Base-by-base conservation (phyloP, 805 yeast species). In the Teunomyces tritomae region DNA sequence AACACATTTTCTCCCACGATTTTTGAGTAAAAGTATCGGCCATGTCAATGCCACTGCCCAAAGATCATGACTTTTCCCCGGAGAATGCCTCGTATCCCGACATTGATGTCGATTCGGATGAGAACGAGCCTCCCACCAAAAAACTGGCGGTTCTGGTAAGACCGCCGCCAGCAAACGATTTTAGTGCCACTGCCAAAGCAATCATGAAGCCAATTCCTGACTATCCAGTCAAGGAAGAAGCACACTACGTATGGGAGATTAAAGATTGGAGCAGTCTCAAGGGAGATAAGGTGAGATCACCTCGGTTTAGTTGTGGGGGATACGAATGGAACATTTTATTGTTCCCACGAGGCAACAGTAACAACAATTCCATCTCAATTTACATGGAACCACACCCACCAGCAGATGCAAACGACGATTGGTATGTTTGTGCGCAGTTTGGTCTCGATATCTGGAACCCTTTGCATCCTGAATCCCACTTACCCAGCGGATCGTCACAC, bases 391-490 rank as follows among this genome's bases (percentile, higher is more conserved):
- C 96, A 0, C 78, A 80, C 50, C 82, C 82, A 26, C 28, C 51
- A 6, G 45, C 50, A 5, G 50, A 67, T 50, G 14, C 59, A 59
- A 44, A 34, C 14, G 74, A 78, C 2, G 79, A 80, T 48, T 90
- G 96, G 96, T 83, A 83, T 47, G 84, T 82, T n/a, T 90, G 97
- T 68, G 96, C 94, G 2, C 96, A 90, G 58, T 94, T 94, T 67
- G 87, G 87, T 3, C 76, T 94, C 36, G 86, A 85, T 43, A 73
- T 89, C 48, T 90, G 97, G 80, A 87, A 87, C 59, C 96, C 97
- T 0, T 71, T 73, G 4, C 80, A 84, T 58, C 86, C 91, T 0
- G 63, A 74, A 4, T 69, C 80, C n/a, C 83, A 79, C 59, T 71
- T 81, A 24, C 67, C 78, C 9, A 84, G 82, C 57, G 76, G 79